Base-by-base conservation (phyloP, 805 yeast genomes). In the Tetrapisispora taiwanensis region DNA sequence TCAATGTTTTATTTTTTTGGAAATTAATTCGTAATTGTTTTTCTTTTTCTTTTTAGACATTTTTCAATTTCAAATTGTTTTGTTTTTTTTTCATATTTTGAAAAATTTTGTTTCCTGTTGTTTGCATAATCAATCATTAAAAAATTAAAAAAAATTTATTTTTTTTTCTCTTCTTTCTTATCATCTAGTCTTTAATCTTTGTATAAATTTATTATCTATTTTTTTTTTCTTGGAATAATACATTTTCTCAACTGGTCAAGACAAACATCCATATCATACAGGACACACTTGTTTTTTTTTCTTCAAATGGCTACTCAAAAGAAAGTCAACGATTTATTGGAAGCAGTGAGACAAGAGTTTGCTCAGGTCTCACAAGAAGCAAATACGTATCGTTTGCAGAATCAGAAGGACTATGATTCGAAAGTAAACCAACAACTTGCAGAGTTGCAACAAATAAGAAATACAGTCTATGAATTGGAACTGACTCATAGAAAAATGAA, bases 401-500 rank as follows among this genome's bases (percentile, higher is more conserved):
- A 60, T 44, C 89, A 87, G 69, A 95, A 87, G 63, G 96, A 89
- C 62, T 85, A 80, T 56, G 97, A 90, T 66, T 71, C 83, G 53
- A 88, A 88, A 62, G 81, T 86, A 60, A 81, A 77, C 61, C 96
- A 89, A 67, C 97, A 90, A 66, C 81, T 86, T 45, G 84, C 81
- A 41, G 97, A 90, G 65, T 80, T 90, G 76, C 89, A 87, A 59
- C 95, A 85, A 63, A 88, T 90, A 48, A 77, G 95, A 56, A 92
- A 86, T 59, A 86, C 95, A 10, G 95, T 90, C 31, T 88, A 81
- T 59, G 97, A 90, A 60, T 75, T 90, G 54, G 97, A 90, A 63
- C 75, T 81, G 74, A 90, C 95, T 30, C 97, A 90, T 69, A 75
- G 95, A 54, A 84, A 85, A 61, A 85, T 90, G 75, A 88, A 89